These are phyloP conservation scores for Aspergillus neoniger DNA, from an alignment of 2,329 filamentous ascomycete genomes.

Conservation along the genomic window DNA sequence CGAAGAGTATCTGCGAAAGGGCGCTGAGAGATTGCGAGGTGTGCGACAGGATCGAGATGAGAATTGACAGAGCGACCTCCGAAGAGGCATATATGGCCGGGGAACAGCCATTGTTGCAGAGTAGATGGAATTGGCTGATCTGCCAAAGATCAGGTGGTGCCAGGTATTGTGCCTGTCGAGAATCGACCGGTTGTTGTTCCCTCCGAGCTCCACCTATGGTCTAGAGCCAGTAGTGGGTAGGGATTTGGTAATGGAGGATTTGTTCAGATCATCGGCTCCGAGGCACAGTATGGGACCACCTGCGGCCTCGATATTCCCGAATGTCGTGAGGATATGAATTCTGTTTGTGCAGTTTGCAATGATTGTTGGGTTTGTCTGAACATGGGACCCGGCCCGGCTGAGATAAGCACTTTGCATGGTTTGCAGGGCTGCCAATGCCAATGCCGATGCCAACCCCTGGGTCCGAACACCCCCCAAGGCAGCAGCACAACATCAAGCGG, in stretches of 20 bases:
- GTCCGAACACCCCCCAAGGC: background rate
- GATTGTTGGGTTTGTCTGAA: slow-evolving; percentile 14
- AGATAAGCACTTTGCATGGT: background rate
- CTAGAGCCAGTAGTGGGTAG: background rate
- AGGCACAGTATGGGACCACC: slow-evolving; percentile 23
- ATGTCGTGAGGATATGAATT: slow-evolving; percentile 2
- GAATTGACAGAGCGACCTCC: slow-evolving; percentile 35
- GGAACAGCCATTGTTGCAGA: slow-evolving; percentile 34
- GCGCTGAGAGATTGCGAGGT: slow-evolving; percentile 20
- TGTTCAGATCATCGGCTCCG: slow-evolving; percentile 1
- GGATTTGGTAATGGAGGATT: background rate
- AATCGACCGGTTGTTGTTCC: background rate
- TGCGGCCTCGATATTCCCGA: slow-evolving; percentile 9
- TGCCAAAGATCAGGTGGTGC: slow-evolving; percentile 20
- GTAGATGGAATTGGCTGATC: slow-evolving; percentile 21
- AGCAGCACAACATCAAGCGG: background rate
- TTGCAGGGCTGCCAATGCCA: background rate
- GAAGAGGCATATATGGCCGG: slow-evolving; percentile 36
- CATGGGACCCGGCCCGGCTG: background rate
- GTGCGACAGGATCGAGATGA: slow-evolving; percentile 26
- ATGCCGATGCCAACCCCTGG: background rate
- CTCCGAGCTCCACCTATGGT: slow-evolving; percentile 13
- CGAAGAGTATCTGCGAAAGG: slow-evolving; percentile 31
- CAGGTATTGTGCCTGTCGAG: background rate
- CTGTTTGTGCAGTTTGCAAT: slow-evolving; percentile 20